A percentile compares a stretch with the other conserved stretches of the same genome.
Evolutionary conservation across 2,329 filamentous ascomycete genomes (phyloP).

Genomic region (Alternaria alternata): DNA sequence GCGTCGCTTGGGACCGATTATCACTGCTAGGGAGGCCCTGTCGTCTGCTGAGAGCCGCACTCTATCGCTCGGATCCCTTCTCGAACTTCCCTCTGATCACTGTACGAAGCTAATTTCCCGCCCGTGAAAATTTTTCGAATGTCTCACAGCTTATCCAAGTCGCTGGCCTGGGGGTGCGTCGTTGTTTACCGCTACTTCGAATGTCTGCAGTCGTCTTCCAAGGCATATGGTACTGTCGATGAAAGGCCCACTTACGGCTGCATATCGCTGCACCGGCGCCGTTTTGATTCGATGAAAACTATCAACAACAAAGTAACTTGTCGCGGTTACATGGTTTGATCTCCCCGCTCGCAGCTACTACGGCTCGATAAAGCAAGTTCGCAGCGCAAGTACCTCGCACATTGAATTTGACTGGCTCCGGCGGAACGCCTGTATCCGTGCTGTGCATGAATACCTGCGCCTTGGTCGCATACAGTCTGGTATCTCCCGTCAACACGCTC

Average conservation of each 20-base stretch:
- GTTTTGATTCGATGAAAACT: constrained; percentile 42
- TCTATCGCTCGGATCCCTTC: constrained; percentile 43
- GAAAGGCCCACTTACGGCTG: constrained; percentile 38
- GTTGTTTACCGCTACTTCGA: constrained; percentile 50
- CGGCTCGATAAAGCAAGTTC: constrained; percentile 39
- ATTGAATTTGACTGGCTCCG: constrained; percentile 38
- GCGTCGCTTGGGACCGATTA: constrained; percentile 28
- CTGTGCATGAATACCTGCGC: constrained; percentile 43
- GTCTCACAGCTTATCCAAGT: constrained; percentile 43
- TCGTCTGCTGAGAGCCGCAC: constrained; percentile 46
- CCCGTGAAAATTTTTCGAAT: constrained; percentile 42
- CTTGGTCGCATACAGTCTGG: constrained; percentile 32
- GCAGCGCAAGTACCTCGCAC: constrained; percentile 30
- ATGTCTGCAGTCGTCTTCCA: constrained; percentile 24
- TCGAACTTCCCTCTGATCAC: constrained; percentile 30
- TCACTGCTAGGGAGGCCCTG: constrained; percentile 41
- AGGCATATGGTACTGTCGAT: constrained; percentile 29
- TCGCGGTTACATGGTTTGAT: constrained; percentile 41
- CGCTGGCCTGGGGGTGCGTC: constrained; percentile 34
- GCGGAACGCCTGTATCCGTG: constrained; percentile 44
- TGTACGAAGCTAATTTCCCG: constrained; percentile 47
- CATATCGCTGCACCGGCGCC: constrained; percentile 35
- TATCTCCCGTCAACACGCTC: constrained; percentile 40
- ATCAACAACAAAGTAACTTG: constrained; percentile 44
- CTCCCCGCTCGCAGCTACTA: constrained; percentile 37